Base-by-base conservation (phyloP, 2,329 filamentous ascomycete species). In the Scedosporium dehoogii region DNA sequence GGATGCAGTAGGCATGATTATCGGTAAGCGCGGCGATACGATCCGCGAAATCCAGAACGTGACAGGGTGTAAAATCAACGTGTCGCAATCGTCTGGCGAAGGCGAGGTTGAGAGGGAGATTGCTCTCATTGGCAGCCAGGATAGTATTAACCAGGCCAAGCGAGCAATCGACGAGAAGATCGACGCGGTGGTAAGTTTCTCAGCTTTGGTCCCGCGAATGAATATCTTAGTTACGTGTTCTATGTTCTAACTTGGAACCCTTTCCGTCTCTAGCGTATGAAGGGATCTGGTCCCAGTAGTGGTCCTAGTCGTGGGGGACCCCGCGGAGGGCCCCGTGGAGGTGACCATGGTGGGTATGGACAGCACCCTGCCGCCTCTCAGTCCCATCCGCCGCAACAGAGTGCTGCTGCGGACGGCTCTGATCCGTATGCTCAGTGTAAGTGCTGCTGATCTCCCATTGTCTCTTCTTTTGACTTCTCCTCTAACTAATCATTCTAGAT, bases 1-100 rank as follows among this genome's bases (percentile, higher is more conserved):
- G 23, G 92, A 96, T 72, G 89, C 92, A 5, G 92, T 96, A 62
- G 92, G 92, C 64, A 96, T 96, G 92, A 96, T 96, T 67, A 96
- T 96, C 65, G 92, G 92, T 66, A 96, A 96, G 79, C 90, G 91
- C 63, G 92, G 92, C 66, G 92, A 96, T 76, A 96, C 92, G 0
- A 96, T 96, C 72, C 91, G 92, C 67, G 91, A 96, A 68, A 96
- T 96, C 88, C 92, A 96, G 74, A 88, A 86, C 70, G 83, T 79
- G 38, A 94, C 91, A 4, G 89, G 90, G 56, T 96, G 92, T 82
- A 96, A 96, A 78, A 96, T 96, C 79, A 96, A 96, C 69, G 92
- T 96, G 27, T 90, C 90, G 38, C 90, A 90, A 69, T 87, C 91
- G 6, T 87, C 86, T 42, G 89, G 89, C 16, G 87, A 89, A 59